Percentiles rank a stretch among this genome's conserved stretches.
Conservation (phyloP, 495 filamentous ascomycete genomes). For the Hypoxylon perforatum region DNA sequence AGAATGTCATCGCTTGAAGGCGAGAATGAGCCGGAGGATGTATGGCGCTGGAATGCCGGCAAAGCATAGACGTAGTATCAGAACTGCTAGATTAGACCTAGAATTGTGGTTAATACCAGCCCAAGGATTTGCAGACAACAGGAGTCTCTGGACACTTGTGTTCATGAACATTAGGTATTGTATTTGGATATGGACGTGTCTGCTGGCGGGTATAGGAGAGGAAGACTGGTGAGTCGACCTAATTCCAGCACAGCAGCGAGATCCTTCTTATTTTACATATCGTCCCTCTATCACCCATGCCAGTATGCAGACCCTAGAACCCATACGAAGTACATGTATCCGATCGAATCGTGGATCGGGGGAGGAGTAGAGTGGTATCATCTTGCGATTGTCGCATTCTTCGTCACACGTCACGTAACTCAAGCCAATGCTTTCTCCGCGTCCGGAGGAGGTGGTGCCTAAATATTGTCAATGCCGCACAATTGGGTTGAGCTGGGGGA, state of each 20-base stretch:
- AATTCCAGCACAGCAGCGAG: conserved; percentile 6
- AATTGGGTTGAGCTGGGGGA: neutral
- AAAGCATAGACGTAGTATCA: conserved; percentile 20
- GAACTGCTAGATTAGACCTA: conserved; percentile 22
- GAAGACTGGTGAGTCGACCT: neutral
- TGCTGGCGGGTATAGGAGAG: neutral
- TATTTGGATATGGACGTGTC: conserved; percentile 24
- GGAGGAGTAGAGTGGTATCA: conserved; percentile 42
- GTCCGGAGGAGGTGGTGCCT: conserved; percentile 53
- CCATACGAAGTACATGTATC: conserved; percentile 50
- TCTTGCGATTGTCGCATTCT: conserved; percentile 24
- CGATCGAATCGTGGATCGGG: conserved; percentile 38
- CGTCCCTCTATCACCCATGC: conserved; percentile 32
- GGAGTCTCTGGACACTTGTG: neutral
- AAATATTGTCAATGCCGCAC: conserved; percentile 4
- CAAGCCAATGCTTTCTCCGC: conserved; percentile 54
- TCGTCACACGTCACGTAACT: conserved; percentile 22
- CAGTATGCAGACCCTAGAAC: conserved; percentile 39
- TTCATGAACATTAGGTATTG: conserved; percentile 27
- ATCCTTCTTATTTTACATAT: conserved; percentile 43
- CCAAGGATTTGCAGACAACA: conserved; percentile 2
- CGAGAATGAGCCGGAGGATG: conserved; percentile 27
- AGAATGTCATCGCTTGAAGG: neutral
- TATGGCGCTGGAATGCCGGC: conserved; percentile 26
- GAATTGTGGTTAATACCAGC: conserved; percentile 15